Evolutionary conservation across 495 filamentous ascomycete species (phyloP), one percentile per base, ranked within the genome.

Genomic region (Annulohypoxylon maeteangense): DNA sequence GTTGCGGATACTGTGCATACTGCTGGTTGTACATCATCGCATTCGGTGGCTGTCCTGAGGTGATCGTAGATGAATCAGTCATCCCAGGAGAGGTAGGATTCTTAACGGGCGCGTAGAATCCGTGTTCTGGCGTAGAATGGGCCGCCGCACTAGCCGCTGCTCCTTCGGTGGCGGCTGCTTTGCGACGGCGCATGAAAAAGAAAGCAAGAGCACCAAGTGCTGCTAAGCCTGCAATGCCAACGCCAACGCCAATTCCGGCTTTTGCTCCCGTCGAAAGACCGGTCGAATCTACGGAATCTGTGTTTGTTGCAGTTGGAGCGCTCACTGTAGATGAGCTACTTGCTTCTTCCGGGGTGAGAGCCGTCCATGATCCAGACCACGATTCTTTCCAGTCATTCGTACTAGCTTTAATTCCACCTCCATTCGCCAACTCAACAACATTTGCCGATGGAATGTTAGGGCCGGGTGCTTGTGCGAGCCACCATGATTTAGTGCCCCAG

Each of bases 381-480:
- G 77, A 76, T 62, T 74, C 73, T 25, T 75, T 76, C 75, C 80
- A 83, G 40, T 72, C 74, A 18, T 74, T 75, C 7, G 63, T 63
- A 22, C 77, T 78, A 5, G 67, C 73, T 14, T 72, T 71, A 18
- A 77, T 65, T 7, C 71, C 74, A 29, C 58, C 76, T 0, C 67
- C 75, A 2, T 48, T 23, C 20, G 18, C 23, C 8, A 80, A 54
- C 32, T 65, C 58, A 8, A 76, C 68, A 23, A 76, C 63, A 25
- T 67, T 61, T 18, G 55, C 44, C 5, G 48, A 27, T 8, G 73
- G 71, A 14, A 79, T 75, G 27, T 76, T 76, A 10, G 84, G 84
- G 8, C 84, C 84, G 4, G 84, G 84, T 27, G 84, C 84, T 69
- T 87, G 84, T 4, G 82, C 84, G 16, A 87, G 73, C 72, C 81